Evolutionary conservation across 306 rosid species (phyloP), one percentile per base, ranked within the genome.

Genomic region (Quercus berberidifolia): DNA sequence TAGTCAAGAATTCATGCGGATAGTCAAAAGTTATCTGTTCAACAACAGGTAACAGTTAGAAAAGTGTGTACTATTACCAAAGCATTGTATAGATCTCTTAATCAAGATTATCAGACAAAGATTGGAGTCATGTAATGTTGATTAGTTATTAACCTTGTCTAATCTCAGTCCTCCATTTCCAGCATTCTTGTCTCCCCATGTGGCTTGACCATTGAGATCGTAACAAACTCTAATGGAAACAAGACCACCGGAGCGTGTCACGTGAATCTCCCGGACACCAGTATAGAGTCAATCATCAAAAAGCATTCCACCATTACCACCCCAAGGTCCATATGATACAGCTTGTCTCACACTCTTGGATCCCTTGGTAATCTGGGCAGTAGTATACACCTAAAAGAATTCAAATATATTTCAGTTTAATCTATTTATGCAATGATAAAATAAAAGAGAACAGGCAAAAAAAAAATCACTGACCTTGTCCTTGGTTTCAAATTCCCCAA

Each of bases 271-370:
- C 68, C 87, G 81, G 11, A 92, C 60, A 67, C 97, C 98, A 8
- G 85, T 74, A 69, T 77, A 89, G 20, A 77, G 69, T 83, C 98
- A 96, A 59, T 94, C 98, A 78, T 94, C 94, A 55, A 94, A 92
- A 17, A 74, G 19, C 60, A 73, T 55, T 43, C 97, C 98, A 28
- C 97, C 90, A 5, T 55, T 33, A 46, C 98, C 97, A 77, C 98
- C 97, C 93, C 94, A 92, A n/a, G 98, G 96, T 12, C 97, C 98
- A 76, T 86, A 89, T 76, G 92, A 85, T 10, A 85, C 89, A 12
- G 54, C 54, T 13, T 49, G 54, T 49, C 54, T 49, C 58, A 76
- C 82, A 33, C 85, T 90, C 71, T 89, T 93, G 55, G 83, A 86
- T 73, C 55, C 81, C 60, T 90, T 68, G 6, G 89, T 79, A 69